Evolutionary conservation across 2,329 filamentous ascomycete species (phyloP).

Genomic region (Neonectria magnoliae): DNA sequence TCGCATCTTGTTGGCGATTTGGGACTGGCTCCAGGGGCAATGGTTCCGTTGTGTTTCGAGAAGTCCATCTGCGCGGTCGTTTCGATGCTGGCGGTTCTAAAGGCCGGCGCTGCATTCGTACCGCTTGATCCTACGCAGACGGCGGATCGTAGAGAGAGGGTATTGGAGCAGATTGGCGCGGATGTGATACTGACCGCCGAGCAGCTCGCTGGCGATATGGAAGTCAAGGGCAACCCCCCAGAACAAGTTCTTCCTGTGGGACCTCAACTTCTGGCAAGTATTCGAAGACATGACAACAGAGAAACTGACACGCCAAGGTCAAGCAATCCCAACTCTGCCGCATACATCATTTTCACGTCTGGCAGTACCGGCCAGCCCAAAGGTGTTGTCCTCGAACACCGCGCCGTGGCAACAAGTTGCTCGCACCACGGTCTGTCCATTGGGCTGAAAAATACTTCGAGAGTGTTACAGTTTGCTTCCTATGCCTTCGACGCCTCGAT

Average conservation of each 20-base stretch:
- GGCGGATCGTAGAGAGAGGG: neutral
- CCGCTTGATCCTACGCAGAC: slow-evolving; percentile 14
- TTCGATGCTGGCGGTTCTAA: slow-evolving; percentile 16
- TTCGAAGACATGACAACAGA: neutral
- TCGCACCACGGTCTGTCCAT: slow-evolving; percentile 10
- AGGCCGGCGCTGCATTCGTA: slow-evolving; percentile 19
- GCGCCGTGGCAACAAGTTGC: slow-evolving; percentile 20
- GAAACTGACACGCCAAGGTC: neutral
- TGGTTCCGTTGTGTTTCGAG: slow-evolving; percentile 21
- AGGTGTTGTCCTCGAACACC: slow-evolving; percentile 22
- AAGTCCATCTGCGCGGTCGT: slow-evolving; percentile 20
- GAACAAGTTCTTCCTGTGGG: neutral
- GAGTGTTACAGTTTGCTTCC: slow-evolving; percentile 20
- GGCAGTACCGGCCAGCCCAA: slow-evolving; percentile 17
- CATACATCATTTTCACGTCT: slow-evolving; percentile 26
- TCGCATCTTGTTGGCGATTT: slow-evolving; percentile 3
- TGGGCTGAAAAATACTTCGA: slow-evolving; percentile 10
- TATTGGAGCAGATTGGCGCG: neutral
- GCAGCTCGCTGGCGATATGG: neutral
- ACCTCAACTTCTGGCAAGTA: slow-evolving; percentile 1
- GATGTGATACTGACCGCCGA: slow-evolving; percentile 8
- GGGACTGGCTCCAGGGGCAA: neutral
- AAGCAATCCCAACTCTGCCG: neutral
- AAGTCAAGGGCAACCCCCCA: neutral
- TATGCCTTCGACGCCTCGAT: slow-evolving; percentile 24